phyloP scores from a whole-genome alignment of 805 yeast genomes.

The Candida orba region DNA sequence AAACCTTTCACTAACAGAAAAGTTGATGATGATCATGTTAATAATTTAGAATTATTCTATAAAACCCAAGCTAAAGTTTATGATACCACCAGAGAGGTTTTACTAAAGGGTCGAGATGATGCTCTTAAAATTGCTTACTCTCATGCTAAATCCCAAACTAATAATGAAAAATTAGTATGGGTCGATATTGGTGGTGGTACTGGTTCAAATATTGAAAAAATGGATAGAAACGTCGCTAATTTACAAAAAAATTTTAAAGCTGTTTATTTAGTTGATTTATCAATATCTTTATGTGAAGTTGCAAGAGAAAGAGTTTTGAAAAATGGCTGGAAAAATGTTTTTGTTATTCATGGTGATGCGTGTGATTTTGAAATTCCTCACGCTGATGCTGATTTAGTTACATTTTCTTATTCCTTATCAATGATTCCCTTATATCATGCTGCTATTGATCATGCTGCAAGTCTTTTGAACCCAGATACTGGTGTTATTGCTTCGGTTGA shows the following conservation, averaged over 20 bases:
- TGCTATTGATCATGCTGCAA: slow-evolving; percentile 60
- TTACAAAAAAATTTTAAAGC: slow-evolving; percentile 44
- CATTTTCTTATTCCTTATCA: slow-evolving; percentile 74
- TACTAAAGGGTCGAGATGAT: slow-evolving; percentile 65
- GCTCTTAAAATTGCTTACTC: slow-evolving; percentile 53
- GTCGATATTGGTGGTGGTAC: slow-evolving; percentile 85
- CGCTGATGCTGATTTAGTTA: slow-evolving; percentile 57
- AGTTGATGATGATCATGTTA: slow-evolving; percentile 25
- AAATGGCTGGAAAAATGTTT: slow-evolving; percentile 50
- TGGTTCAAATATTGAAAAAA: slow-evolving; percentile 72
- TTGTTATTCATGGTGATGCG: slow-evolving; percentile 68
- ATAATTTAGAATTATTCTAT: slow-evolving; percentile 53
- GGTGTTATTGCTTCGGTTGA: slow-evolving; percentile 71
- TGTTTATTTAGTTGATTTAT: slow-evolving; percentile 65
- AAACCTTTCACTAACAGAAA: slow-evolving; percentile 26
- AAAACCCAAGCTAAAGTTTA: slow-evolving; percentile 71
- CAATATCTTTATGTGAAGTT: slow-evolving; percentile 69
- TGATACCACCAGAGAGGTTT: slow-evolving; percentile 59
- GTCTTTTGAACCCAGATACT: slow-evolving; percentile 39
- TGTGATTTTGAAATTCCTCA: slow-evolving; percentile 53
- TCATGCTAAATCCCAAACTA: slow-evolving; percentile 35
- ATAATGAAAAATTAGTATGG: slow-evolving; percentile 50
- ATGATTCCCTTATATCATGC: slow-evolving; percentile 84
- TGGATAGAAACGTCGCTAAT: slow-evolving; percentile 43
- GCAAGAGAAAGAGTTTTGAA: slow-evolving; percentile 52